These are phyloP conservation scores for Xylariales sp. DNA, from an alignment of 2,329 filamentous ascomycete genomes.

Conservation along the genomic window DNA sequence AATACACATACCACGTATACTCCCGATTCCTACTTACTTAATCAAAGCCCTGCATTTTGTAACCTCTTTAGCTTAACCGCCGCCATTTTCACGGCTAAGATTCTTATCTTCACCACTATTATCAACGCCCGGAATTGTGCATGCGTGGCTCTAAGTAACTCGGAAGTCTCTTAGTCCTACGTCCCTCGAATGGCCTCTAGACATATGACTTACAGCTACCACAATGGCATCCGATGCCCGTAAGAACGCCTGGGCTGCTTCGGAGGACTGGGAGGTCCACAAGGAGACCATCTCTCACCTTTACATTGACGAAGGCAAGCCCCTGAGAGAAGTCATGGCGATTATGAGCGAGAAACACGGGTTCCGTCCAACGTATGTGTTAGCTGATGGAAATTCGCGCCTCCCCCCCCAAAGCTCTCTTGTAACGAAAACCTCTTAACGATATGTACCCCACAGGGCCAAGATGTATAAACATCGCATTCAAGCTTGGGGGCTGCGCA, in stretches of 20 bases:
- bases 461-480: conserved; percentile 10
- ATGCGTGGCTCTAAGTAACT: no score
- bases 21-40: no score
- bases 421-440: not conserved
- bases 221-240: conserved; percentile 3
- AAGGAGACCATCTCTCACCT: conserved; percentile 7
- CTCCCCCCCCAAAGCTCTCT: not conserved
- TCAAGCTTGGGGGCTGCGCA: conserved; percentile 8
- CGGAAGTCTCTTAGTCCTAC: no score
- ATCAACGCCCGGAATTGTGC: no score
- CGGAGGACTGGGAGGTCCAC: conserved; percentile 8
- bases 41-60: no score
- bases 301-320: conserved; percentile 8
- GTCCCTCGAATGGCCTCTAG: no score
- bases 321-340: conserved; percentile 7
- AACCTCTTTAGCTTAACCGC: no score
- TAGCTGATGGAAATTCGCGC: no score
- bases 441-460: not conserved
- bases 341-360: conserved; percentile 9
- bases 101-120: no score
- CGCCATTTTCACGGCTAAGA: no score
- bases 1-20: no score
- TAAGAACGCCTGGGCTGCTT: conserved; percentile 8
- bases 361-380: conserved; percentile 10
- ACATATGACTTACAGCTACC: conserved; percentile 1